Evolutionary conservation across 208 protist species (phyloP).

Genomic region (Wallacemonas collosoma): DNA sequence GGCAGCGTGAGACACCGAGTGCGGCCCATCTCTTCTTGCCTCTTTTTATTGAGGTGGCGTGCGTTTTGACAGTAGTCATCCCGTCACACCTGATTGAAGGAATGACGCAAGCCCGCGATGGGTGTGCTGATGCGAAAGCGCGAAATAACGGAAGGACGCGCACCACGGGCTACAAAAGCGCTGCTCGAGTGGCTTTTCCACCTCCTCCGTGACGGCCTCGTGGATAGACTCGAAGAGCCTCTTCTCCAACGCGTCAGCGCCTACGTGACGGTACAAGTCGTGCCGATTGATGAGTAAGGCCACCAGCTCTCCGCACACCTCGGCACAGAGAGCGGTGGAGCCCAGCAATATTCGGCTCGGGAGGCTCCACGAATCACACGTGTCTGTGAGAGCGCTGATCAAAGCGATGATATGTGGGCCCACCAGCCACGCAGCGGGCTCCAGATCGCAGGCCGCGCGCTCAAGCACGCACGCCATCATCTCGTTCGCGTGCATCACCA

Average conservation of each 20-base stretch:
- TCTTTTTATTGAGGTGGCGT: background rate
- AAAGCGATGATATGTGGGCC: background rate
- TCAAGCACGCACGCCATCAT: background rate
- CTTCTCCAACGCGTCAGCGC: background rate
- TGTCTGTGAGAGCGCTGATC: background rate
- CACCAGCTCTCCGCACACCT: background rate
- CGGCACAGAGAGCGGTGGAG: background rate
- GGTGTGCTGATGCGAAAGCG: background rate
- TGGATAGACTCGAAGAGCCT: background rate
- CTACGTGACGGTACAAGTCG: background rate
- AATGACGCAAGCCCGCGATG: background rate
- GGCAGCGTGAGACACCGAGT: background rate
- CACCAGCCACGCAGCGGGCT: background rate
- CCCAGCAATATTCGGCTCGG: background rate
- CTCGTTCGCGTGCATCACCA: background rate
- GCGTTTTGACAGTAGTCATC: background rate
- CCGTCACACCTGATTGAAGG: background rate
- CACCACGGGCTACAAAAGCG: conserved; percentile 1
- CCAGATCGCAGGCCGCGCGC: background rate
- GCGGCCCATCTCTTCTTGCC: background rate
- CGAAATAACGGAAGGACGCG: background rate
- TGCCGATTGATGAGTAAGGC: background rate
- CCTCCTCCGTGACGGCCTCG: background rate
- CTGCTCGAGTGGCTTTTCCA: background rate
- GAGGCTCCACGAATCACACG: background rate